These are phyloP conservation scores for Halenospora varia DNA, from an alignment of 495 filamentous ascomycete genomes.

Conservation along the genomic window DNA sequence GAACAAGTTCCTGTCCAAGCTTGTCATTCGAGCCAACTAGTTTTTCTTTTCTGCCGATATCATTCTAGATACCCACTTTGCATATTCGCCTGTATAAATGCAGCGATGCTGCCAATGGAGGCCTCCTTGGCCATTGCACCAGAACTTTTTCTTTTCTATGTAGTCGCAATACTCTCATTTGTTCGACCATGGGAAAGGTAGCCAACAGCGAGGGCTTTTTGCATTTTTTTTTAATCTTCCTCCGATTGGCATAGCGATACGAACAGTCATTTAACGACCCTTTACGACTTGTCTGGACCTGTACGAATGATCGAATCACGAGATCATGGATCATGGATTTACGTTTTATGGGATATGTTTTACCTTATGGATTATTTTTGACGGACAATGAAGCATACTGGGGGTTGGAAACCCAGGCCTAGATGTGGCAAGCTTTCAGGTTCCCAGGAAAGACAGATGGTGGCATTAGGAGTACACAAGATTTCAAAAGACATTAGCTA, in stretches of 20 bases:
- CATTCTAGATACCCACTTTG: constrained; percentile 27
- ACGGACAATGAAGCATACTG: constrained; percentile 15
- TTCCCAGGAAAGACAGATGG: constrained; percentile 6
- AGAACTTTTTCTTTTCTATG: constrained; percentile 16
- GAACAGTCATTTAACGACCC: constrained; percentile 23
- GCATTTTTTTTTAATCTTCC: constrained; percentile 7
- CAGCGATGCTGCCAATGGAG: constrained; percentile 21
- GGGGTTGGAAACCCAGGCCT: constrained; percentile 22
- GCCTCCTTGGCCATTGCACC: neutral
- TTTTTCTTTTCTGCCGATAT: constrained; percentile 15
- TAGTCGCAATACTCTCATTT: constrained; percentile 14
- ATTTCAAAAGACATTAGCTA: constrained; percentile 9
- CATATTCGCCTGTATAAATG: constrained; percentile 25
- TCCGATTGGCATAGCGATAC: constrained; percentile 22
- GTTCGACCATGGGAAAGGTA: constrained; percentile 6
- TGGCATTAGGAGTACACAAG: constrained; percentile 16
- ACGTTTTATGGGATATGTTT: constrained; percentile 23
- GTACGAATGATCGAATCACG: constrained; percentile 20
- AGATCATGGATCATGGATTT: constrained; percentile 19
- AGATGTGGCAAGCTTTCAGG: neutral
- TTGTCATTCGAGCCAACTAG: constrained; percentile 90
- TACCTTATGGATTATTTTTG: constrained; percentile 10
- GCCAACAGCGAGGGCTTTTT: constrained; percentile 18
- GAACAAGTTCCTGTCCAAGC: constrained; percentile 90
- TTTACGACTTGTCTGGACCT: constrained; percentile 19